These are phyloP conservation scores for Jaltomata sinuosa DNA, from an alignment of 257 asterid species.

Conservation along the genomic window DNA sequence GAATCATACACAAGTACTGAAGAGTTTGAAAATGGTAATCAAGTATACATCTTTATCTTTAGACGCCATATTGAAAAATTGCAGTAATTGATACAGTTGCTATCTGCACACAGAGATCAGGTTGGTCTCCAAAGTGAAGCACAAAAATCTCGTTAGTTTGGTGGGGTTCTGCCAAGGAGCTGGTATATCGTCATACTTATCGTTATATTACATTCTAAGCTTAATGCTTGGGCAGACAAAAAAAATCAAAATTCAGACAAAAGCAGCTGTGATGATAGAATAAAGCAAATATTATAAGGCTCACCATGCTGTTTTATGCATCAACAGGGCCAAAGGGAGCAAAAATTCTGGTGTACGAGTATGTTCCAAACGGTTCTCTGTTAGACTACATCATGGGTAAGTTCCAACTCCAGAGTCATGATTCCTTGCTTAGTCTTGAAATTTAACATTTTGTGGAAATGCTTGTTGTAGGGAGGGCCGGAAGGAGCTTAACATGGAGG, in stretches of 20 bases:
- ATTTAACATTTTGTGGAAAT: neutral
- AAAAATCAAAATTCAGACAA: neutral
- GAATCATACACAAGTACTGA: conserved; percentile 42
- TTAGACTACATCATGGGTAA: conserved; percentile 65
- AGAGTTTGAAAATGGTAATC: conserved; percentile 65
- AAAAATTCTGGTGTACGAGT: conserved; percentile 60
- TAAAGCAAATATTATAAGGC: neutral
- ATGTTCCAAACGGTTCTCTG: conserved; percentile 64
- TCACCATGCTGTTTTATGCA: neutral
- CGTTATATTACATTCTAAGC: neutral
- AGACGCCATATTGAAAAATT: neutral
- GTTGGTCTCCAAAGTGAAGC: conserved; percentile 63
- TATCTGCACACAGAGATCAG: conserved; percentile 41
- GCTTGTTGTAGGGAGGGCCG: conserved; percentile 40
- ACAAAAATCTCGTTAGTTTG: conserved; percentile 51
- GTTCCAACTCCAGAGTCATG: neutral
- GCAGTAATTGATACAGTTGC: neutral
- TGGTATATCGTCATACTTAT: conserved; percentile 19
- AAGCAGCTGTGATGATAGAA: neutral
- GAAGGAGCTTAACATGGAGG: conserved; percentile 64
- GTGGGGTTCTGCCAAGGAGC: conserved; percentile 66
- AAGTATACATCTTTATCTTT: neutral
- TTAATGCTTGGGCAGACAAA: neutral
- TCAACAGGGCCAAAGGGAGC: conserved; percentile 41
- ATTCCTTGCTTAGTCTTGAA: neutral